phyloP scores from a whole-genome alignment of 352 stramenopile genomes.

The Globisporangium heterothallicum region DNA sequence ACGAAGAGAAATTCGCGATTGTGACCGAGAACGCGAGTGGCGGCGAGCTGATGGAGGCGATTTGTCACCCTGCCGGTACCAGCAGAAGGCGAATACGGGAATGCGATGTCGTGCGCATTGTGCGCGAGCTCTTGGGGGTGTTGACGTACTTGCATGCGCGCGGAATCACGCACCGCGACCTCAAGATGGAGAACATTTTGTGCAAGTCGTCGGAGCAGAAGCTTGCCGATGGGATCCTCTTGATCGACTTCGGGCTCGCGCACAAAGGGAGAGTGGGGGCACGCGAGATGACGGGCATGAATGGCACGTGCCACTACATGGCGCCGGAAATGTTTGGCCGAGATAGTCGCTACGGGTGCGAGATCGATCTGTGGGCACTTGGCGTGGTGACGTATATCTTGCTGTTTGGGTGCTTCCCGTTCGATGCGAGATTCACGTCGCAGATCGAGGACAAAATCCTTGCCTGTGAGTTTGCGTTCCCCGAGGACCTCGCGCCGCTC shows the following conservation, averaged over 20 bases:
- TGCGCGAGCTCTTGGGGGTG: conserved; percentile 65
- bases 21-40: conserved; percentile 59
- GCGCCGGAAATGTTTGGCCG: conserved; percentile 78
- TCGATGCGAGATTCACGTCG: conserved; percentile 76
- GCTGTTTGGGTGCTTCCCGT: conserved; percentile 68
- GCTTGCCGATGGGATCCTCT: conserved; percentile 42
- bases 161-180: conserved; percentile 76
- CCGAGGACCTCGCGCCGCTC: conserved; percentile 36
- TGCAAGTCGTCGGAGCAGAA: conserved; percentile 30
- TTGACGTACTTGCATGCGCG: conserved; percentile 61
- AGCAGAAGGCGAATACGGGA: conserved; percentile 28
- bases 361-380: conserved; percentile 77
- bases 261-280: conserved; percentile 38
- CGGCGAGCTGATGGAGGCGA: conserved; percentile 59
- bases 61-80: conserved; percentile 16
- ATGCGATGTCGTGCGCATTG: conserved; percentile 52
- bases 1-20: conserved; percentile 57
- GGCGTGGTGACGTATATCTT: conserved; percentile 71
- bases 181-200: conserved; percentile 85
- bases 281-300: conserved; percentile 66
- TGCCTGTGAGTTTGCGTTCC: conserved; percentile 52
- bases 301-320: conserved; percentile 83
- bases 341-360: conserved; percentile 42
- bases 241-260: conserved; percentile 82
- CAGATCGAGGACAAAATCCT: conserved; percentile 83